Evolutionary conservation across 2,329 filamentous ascomycete species (phyloP).

Genomic region (Diaporthe citrichinensis): DNA sequence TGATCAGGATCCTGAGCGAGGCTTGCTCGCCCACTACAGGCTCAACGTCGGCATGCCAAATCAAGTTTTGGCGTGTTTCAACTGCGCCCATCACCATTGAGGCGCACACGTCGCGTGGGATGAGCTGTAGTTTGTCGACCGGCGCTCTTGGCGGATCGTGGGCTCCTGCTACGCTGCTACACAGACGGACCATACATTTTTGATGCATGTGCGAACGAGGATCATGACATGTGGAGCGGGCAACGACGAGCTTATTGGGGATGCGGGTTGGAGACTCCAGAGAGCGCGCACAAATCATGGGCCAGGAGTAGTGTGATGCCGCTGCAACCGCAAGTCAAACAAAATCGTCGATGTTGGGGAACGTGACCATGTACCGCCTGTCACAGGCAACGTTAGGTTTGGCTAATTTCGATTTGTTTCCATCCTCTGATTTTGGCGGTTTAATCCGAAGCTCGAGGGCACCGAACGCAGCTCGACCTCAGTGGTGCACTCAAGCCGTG

Average conservation of each 20-base stretch:
- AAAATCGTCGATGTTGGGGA: slow-evolving; percentile 28
- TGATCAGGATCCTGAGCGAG: slow-evolving; percentile 31
- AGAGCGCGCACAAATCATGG: slow-evolving; percentile 19
- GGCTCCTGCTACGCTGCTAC: neutral
- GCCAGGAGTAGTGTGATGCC: slow-evolving; percentile 19
- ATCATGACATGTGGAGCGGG: slow-evolving; percentile 26
- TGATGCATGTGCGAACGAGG: slow-evolving; percentile 10
- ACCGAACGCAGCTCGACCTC: neutral
- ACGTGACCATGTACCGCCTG: slow-evolving; percentile 19
- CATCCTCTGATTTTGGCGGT: slow-evolving; percentile 10
- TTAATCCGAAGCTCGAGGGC: slow-evolving; percentile 4
- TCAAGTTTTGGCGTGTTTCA: slow-evolving; percentile 38
- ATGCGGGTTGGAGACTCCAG: neutral
- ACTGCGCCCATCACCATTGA: slow-evolving; percentile 31
- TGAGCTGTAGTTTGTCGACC: slow-evolving; percentile 21
- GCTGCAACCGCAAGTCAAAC: slow-evolving; percentile 27
- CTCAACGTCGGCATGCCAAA: slow-evolving; percentile 26
- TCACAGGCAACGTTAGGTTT: slow-evolving; percentile 16
- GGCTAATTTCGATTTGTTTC: slow-evolving; percentile 13
- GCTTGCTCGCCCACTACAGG: slow-evolving; percentile 28
- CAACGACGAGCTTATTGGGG: slow-evolving; percentile 15
- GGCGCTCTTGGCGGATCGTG: slow-evolving; percentile 23
- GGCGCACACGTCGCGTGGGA: slow-evolving; percentile 28
- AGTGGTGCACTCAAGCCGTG: slow-evolving; percentile 6
- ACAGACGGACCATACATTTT: slow-evolving; percentile 7